Conservation (phyloP, 495 filamentous ascomycete genomes). For the Aspergillus incahuasiensis region DNA sequence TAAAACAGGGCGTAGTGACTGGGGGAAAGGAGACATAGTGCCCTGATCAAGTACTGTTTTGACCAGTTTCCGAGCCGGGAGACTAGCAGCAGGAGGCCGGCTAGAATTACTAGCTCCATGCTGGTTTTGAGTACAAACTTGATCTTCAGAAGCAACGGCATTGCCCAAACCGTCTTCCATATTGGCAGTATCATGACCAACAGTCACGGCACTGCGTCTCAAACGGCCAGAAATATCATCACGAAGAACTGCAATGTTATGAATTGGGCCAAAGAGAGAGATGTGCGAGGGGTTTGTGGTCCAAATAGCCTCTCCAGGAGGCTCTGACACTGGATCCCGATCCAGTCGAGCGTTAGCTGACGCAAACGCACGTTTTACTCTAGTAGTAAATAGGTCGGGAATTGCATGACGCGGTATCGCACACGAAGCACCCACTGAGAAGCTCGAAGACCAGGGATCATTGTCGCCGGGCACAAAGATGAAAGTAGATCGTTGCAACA, state of each 20-base stretch:
- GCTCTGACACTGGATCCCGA: conserved; percentile 34
- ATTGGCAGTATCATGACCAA: conserved; percentile 20
- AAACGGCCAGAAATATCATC: conserved; percentile 80
- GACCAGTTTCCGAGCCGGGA: conserved; percentile 72
- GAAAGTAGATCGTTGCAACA: conserved; percentile 77
- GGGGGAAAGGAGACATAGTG: conserved; percentile 78
- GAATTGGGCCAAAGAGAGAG: conserved; percentile 74
- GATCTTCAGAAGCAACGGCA: conserved; percentile 5
- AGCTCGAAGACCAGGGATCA: conserved; percentile 87
- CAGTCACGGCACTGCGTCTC: conserved; percentile 67
- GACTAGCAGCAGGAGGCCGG: conserved; percentile 43
- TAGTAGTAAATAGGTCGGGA: conserved; percentile 81
- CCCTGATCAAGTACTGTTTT: conserved; percentile 94
- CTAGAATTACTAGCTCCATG: conserved; percentile 17
- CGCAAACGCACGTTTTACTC: conserved; percentile 74
- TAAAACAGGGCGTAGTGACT: conserved; percentile 68
- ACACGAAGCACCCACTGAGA: conserved; percentile 75
- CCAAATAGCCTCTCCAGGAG: conserved; percentile 72
- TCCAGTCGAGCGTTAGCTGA: conserved; percentile 64
- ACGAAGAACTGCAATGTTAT: conserved; percentile 80
- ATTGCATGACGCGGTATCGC: conserved; percentile 67
- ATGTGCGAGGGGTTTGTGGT: conserved; percentile 80
- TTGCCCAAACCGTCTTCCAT: conserved; percentile 21
- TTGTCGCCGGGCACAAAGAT: conserved; percentile 94
- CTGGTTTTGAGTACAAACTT: conserved; percentile 13